phyloP scores from a whole-genome alignment of 179 eudicot species.

The Beta lomatogona region DNA sequence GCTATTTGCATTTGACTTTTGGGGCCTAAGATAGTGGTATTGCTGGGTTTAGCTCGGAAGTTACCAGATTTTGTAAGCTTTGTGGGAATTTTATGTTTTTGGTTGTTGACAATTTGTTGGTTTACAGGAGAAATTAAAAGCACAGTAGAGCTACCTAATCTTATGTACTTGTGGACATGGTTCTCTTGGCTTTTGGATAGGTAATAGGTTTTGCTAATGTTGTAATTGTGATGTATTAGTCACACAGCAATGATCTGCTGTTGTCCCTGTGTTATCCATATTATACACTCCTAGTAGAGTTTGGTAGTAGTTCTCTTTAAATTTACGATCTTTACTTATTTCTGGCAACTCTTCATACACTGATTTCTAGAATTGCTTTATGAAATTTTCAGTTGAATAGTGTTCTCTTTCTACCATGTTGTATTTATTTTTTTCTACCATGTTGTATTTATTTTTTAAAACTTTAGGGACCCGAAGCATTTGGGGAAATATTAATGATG shows the following conservation, averaged over 20 bases:
- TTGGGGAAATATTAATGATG: no score
- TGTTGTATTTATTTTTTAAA: no score
- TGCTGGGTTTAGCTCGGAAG: constrained; percentile 20
- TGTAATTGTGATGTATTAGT: background rate
- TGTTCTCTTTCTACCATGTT: no score
- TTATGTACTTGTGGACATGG: constrained; percentile 8
- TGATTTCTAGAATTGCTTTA: no score
- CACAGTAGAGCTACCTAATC: constrained; percentile 19
- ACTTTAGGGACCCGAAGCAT: no score
- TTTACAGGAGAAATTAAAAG: constrained; percentile 8
- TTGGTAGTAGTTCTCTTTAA: background rate
- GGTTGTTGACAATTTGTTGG: constrained; percentile 28
- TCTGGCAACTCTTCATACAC: no score
- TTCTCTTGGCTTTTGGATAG: constrained; percentile 2
- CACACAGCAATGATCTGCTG: constrained; percentile 11
- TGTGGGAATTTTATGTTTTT: constrained; percentile 27
- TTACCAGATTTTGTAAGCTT: constrained; percentile 34
- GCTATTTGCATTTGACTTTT: constrained; percentile 18
- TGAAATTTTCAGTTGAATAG: no score
- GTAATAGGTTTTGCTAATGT: background rate
- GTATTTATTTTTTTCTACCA: no score
- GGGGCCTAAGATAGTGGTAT: constrained; percentile 16
- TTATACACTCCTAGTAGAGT: background rate
- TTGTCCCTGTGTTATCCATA: constrained; percentile 8
- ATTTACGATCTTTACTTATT: no score